These are phyloP conservation scores for Colletotrichum sp. DNA, from an alignment of 2,329 filamentous ascomycete species.

Conservation along the genomic window DNA sequence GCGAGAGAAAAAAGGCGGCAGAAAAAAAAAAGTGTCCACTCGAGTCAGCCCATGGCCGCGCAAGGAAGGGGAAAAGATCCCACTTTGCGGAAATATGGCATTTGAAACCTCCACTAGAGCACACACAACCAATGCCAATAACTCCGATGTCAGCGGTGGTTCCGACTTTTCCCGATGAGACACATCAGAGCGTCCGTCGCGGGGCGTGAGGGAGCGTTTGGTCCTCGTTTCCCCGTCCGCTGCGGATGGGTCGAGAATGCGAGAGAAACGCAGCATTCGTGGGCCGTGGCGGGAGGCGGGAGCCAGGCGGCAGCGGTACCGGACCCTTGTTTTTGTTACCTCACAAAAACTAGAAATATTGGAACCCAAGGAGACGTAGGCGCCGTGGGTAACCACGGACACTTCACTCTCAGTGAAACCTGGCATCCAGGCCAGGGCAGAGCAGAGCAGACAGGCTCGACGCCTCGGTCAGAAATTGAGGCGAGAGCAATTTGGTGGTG, in stretches of 20 bases:
- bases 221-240: constrained; percentile 8
- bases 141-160: constrained; percentile 11
- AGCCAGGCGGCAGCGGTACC: not conserved
- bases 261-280: not conserved
- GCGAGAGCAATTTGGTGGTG: not conserved
- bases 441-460: not conserved
- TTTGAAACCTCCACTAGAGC: constrained; percentile 18
- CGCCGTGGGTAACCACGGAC: not conserved
- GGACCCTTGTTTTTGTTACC: constrained; percentile 26
- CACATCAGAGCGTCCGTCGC: constrained; percentile 3
- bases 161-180: constrained; percentile 20
- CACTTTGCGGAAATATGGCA: constrained; percentile 18
- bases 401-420: constrained; percentile 8
- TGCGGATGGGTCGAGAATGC: not conserved
- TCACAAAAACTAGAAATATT: constrained; percentile 27
- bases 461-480: not conserved
- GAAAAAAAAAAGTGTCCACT: constrained; percentile 14
- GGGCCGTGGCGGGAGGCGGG: not conserved
- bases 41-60: constrained; percentile 18
- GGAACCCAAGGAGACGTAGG: constrained; percentile 8
- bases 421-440: not conserved
- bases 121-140: constrained; percentile 9
- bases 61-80: not conserved
- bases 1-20: constrained; percentile 6
- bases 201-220: not conserved